A percentile compares a stretch with the other conserved stretches of the same genome.
Evolutionary conservation across 257 asterid species (phyloP).

Genomic region (Leptodermis oblonga): DNA sequence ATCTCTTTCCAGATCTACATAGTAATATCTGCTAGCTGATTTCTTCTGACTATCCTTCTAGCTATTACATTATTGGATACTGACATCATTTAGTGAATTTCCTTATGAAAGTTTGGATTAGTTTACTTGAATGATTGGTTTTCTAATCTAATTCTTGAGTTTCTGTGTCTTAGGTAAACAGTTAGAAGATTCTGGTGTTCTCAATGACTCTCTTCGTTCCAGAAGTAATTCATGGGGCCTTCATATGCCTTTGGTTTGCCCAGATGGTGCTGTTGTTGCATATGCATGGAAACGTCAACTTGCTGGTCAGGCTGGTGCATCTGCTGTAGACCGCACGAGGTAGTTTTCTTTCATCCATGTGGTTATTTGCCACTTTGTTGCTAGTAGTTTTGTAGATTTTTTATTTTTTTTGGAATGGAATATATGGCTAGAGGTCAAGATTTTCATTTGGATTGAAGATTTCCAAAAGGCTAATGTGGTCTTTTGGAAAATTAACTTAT

Average conservation of each 20-base stretch:
- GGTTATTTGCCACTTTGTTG: background rate
- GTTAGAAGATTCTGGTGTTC: constrained; percentile 92
- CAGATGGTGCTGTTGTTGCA: constrained; percentile 98
- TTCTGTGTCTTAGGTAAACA: constrained; percentile 55
- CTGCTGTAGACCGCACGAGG: constrained; percentile 99
- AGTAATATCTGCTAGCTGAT: background rate
- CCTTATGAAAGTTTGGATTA: background rate
- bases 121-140: background rate
- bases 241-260: constrained; percentile 98
- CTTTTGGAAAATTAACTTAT: background rate
- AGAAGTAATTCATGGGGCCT: constrained; percentile 99
- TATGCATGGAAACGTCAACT: constrained; percentile 99
- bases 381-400: background rate
- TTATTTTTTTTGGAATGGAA: background rate
- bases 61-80: background rate
- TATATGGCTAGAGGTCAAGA: background rate
- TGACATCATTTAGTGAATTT: background rate
- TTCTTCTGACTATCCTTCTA: background rate
- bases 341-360: constrained; percentile 18
- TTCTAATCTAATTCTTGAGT: background rate
- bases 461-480: background rate
- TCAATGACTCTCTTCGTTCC: constrained; percentile 78
- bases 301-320: constrained; percentile 99
- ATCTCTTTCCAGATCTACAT: background rate
- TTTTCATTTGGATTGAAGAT: background rate